Evolutionary conservation across 495 filamentous ascomycete genomes (phyloP).

Genomic region (Pseudomonodictys pantanalensis): DNA sequence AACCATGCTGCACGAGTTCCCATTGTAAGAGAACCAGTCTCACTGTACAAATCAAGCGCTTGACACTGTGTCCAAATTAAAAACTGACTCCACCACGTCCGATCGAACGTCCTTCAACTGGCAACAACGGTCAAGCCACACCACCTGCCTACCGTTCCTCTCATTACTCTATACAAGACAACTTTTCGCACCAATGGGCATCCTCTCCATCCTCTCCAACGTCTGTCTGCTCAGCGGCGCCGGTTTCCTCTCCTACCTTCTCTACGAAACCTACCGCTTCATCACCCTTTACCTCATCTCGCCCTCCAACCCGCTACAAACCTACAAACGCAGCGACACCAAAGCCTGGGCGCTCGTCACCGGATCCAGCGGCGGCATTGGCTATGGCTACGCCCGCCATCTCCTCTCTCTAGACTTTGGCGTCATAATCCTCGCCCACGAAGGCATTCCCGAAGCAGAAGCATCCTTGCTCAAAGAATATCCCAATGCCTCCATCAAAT

Average conservation of each 20-base stretch:
- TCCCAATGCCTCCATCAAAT: background rate
- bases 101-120: too few relatives aligned
- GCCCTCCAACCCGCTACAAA: background rate
- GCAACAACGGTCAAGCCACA: too few relatives aligned
- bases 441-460: background rate
- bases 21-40: too few relatives aligned
- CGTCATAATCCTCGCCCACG: conserved; percentile 6
- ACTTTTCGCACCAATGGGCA: background rate
- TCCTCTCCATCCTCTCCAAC: background rate
- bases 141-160: too few relatives aligned
- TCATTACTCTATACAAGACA: too few relatives aligned
- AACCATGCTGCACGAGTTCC: too few relatives aligned
- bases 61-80: too few relatives aligned
- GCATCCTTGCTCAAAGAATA: background rate
- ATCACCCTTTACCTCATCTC: background rate
- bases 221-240: background rate
- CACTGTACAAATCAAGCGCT: too few relatives aligned
- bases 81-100: too few relatives aligned
- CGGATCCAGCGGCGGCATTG: conserved; percentile 6
- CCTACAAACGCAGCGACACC: background rate
- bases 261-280: background rate
- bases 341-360: background rate
- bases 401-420: conserved; percentile 5
- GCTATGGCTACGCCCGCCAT: background rate
- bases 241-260: background rate